Evolutionary conservation across 306 rosid genomes (phyloP), one percentile per base, ranked within the genome.

Genomic region (Gastrolobium villosum): DNA sequence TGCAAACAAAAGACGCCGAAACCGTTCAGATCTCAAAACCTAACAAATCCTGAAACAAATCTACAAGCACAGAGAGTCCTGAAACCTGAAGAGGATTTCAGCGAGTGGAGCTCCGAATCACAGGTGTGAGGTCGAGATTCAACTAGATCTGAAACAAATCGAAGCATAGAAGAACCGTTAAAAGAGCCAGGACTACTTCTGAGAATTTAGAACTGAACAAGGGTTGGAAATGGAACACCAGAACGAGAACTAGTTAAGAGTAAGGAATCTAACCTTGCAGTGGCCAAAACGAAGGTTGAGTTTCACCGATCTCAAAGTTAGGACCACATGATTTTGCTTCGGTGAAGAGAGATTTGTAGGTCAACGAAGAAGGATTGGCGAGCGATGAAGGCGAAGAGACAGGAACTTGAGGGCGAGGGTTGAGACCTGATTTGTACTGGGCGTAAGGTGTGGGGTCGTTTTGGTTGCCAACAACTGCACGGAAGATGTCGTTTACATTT

Each of bases 141-240:
- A 44, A 37, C 60, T 43, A 90, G 95, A 93, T 93, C 97, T 91
- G 93, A 60, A 81, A 80, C 50, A 78, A 56, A 82, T 2, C 8
- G 1, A 61, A 30, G 52, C 41, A 7, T 6, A 48, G 41, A 46
- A 10, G 39, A 50, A 53, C 14, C 46, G 62, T 77, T 20, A 65
- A 30, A 30, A n/a, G 13, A 44, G 39, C 7, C 26, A 66, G 15
- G 39, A 73, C 15, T 10, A 7, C 55, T 7, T 34, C 7, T 4
- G 30, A 40, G 6, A 59, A 61, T 57, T 34, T 8, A 15, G 5
- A 68, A 67, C 34, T 67, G 70, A 80, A 76, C 70, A 67, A 61
- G 55, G 59, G 81, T 60, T 69, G 4, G 9, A 85, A 73, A 6
- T 15, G 49, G 76, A 88, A 84, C 85, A 90, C 80, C 75, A 77